Evolutionary conservation across 2,329 filamentous ascomycete species (phyloP).

Genomic region (Calonectria hawksworthii): DNA sequence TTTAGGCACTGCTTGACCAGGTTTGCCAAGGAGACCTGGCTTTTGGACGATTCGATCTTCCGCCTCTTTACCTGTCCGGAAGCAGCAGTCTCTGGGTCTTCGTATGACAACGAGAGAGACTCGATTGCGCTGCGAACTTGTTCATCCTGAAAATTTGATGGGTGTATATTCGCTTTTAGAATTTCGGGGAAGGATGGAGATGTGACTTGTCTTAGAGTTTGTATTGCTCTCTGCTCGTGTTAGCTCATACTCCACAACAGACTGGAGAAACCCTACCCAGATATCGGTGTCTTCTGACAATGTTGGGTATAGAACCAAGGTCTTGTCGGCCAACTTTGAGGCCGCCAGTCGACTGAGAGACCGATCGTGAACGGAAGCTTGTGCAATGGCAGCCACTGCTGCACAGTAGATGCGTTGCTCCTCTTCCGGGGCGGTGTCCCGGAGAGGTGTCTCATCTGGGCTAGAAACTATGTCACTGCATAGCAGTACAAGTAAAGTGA

Average conservation of each 20-base stretch:
- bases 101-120: slow-evolving; percentile 45
- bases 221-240: slow-evolving; percentile 48
- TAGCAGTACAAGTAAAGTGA: slow-evolving; percentile 56
- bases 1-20: slow-evolving; percentile 49
- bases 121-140: slow-evolving; percentile 48
- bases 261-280: slow-evolving; percentile 52
- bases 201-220: slow-evolving; percentile 47
- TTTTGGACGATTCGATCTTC: slow-evolving; percentile 44
- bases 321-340: slow-evolving; percentile 59
- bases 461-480: slow-evolving; percentile 57
- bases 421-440: slow-evolving; percentile 43
- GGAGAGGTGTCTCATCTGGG: slow-evolving; percentile 48
- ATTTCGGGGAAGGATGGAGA: slow-evolving; percentile 32
- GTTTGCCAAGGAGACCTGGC: slow-evolving; percentile 36
- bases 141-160: slow-evolving; percentile 47
- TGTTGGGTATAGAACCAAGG: slow-evolving; percentile 52
- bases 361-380: slow-evolving; percentile 50
- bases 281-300: slow-evolving; percentile 56
- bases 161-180: slow-evolving; percentile 43
- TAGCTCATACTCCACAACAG: slow-evolving; percentile 28
- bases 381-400: slow-evolving; percentile 55
- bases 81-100: slow-evolving; percentile 39
- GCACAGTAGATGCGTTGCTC: slow-evolving; percentile 54
- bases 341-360: slow-evolving; percentile 56
- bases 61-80: slow-evolving; percentile 46